A percentile compares a stretch with the other conserved stretches of the same genome.
Evolutionary conservation across 208 protist species (phyloP).

Genomic region (Wallacemonas sp.): DNA sequence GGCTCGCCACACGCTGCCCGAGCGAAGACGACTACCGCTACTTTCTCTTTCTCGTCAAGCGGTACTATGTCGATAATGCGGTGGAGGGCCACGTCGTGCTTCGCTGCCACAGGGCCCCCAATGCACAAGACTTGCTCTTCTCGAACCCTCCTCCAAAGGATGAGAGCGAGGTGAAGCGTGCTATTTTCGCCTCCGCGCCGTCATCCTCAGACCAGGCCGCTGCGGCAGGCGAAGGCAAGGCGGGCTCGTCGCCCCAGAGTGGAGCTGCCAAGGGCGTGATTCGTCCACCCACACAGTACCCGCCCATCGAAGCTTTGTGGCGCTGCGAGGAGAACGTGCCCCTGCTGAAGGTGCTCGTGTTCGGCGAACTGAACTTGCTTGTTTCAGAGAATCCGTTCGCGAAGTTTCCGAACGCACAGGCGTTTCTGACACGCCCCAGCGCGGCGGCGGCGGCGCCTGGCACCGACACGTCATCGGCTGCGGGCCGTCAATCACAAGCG

Average conservation of each 20-base stretch:
- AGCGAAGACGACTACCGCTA: conserved; percentile 61
- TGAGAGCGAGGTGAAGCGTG: conserved; percentile 57
- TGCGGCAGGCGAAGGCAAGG: background rate
- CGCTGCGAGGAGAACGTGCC: conserved; percentile 76
- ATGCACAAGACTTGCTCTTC: conserved; percentile 68
- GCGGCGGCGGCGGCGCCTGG: conserved; percentile 13
- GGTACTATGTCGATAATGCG: conserved; percentile 84
- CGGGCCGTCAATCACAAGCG: too few species aligned
- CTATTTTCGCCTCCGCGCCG: conserved; percentile 14
- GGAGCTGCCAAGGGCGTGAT: conserved; percentile 13
- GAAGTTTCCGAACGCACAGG: conserved; percentile 74
- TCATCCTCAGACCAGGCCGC: background rate
- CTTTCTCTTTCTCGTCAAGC: conserved; percentile 75
- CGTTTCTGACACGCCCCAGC: conserved; percentile 65
- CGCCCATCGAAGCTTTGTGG: conserved; percentile 76
- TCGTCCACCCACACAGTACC: conserved; percentile 44
- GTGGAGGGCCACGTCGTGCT: conserved; percentile 88
- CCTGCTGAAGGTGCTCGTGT: conserved; percentile 76
- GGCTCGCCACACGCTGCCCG: conserved; percentile 24
- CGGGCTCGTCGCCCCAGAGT: background rate
- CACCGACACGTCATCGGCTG: too few species aligned
- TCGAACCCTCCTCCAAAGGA: conserved; percentile 77
- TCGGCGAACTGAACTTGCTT: conserved; percentile 86
- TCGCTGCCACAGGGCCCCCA: conserved; percentile 68
- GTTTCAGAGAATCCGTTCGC: conserved; percentile 83